These are phyloP conservation scores for Euryodendron excelsum DNA, from an alignment of 148 eudicot species.

Conservation along the genomic window DNA sequence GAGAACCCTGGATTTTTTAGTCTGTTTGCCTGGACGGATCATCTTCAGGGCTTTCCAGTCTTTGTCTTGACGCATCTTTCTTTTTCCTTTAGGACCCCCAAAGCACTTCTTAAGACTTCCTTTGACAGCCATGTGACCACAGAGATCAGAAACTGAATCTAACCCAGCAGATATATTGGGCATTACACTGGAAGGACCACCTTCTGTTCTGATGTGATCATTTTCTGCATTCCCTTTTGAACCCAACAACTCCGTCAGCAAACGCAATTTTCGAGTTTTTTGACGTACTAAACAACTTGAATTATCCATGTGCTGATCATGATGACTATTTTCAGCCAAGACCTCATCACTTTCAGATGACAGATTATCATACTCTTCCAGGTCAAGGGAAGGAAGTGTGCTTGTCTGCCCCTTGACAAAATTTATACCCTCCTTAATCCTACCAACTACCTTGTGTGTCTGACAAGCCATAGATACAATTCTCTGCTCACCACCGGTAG, in stretches of 20 bases:
- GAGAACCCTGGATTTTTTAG: slow-evolving; percentile 31
- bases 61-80: slow-evolving; percentile 38
- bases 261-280: slow-evolving; percentile 53
- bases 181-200: slow-evolving; percentile 13
- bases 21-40: slow-evolving; percentile 12
- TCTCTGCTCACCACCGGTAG: slow-evolving; percentile 8
- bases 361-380: slow-evolving; percentile 32
- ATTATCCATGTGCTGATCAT: slow-evolving; percentile 38
- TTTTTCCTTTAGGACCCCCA: slow-evolving; percentile 33
- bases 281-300: slow-evolving; percentile 29
- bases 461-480: slow-evolving; percentile 3
- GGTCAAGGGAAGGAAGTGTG: slow-evolving; percentile 23
- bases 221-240: slow-evolving; percentile 18
- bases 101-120: slow-evolving; percentile 8
- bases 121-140: slow-evolving; percentile 8
- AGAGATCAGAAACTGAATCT: slow-evolving; percentile 22
- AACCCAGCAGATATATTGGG: slow-evolving; percentile 14
- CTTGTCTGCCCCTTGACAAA: slow-evolving; percentile 4
- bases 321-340: slow-evolving; percentile 14
- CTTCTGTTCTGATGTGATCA: slow-evolving; percentile 22
- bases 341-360: slow-evolving; percentile 34
- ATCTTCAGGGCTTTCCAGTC: slow-evolving; percentile 25
- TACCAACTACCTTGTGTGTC: not conserved
- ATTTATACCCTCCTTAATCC: slow-evolving; percentile 8
- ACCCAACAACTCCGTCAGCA: slow-evolving; percentile 52